Evolutionary conservation across 306 rosid species (phyloP).

Genomic region (Citrullus colocynthis): DNA sequence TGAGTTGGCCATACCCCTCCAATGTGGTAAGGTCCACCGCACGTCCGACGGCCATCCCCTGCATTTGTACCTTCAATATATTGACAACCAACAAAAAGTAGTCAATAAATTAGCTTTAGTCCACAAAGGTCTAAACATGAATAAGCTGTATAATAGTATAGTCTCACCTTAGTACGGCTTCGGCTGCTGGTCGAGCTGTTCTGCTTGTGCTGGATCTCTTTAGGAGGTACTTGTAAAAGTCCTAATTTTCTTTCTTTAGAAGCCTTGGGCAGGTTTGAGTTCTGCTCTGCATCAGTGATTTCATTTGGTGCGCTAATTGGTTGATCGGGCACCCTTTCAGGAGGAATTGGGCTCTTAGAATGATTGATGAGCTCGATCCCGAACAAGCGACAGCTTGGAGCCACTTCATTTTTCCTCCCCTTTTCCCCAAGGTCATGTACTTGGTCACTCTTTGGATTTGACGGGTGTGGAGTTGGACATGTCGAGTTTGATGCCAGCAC

Average conservation of each 20-base stretch:
- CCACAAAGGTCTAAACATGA: neutral
- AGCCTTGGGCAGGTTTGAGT: constrained; percentile 36
- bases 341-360: constrained; percentile 18
- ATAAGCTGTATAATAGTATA: neutral
- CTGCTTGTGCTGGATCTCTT: constrained; percentile 59
- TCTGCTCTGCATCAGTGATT: constrained; percentile 36
- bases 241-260: constrained; percentile 34
- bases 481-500: neutral
- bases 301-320: constrained; percentile 11
- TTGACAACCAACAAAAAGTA: constrained; percentile 8
- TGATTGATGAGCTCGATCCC: constrained; percentile 56
- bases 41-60: constrained; percentile 88
- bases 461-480: constrained; percentile 23
- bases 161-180: constrained; percentile 78
- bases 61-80: constrained; percentile 79
- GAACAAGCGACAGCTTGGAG: constrained; percentile 51
- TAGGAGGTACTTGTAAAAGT: constrained; percentile 24
- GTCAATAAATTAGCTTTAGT: neutral
- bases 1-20: constrained; percentile 73
- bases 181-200: constrained; percentile 32
- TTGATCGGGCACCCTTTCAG: constrained; percentile 26
- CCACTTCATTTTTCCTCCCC: constrained; percentile 46
- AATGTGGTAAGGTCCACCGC: constrained; percentile 77
- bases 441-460: constrained; percentile 29
- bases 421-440: constrained; percentile 35